phyloP scores from a whole-genome alignment of 176 grass and related monocot genomes.

The Aegilops bicornis region DNA sequence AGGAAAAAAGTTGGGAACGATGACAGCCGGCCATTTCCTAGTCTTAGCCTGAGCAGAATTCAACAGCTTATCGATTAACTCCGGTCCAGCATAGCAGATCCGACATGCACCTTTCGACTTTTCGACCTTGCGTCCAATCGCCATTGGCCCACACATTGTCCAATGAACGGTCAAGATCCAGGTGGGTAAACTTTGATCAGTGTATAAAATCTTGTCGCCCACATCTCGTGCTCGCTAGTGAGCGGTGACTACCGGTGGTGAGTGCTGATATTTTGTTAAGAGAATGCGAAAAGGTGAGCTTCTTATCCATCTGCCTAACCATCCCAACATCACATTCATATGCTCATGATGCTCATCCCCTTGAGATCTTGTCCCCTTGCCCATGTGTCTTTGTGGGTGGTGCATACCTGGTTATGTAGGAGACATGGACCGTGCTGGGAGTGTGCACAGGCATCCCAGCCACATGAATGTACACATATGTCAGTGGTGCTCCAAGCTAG shows the following conservation, averaged over 20 bases:
- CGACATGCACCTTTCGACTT: conserved; percentile 6
- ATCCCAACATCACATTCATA: conserved; percentile 27
- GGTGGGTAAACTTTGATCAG: not conserved
- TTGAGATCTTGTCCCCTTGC: conserved; percentile 28
- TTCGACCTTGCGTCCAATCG: not conserved
- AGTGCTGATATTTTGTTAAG: conserved; percentile 7
- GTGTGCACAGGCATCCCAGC: conserved; percentile 19
- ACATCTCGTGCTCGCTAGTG: not conserved
- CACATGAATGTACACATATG: conserved; percentile 10
- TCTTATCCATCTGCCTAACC: conserved; percentile 30
- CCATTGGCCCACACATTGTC: not conserved
- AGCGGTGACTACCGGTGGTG: conserved; percentile 6
- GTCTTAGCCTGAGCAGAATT: conserved; percentile 11
- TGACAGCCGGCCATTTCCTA: conserved; percentile 30
- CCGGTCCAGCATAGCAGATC: conserved; percentile 10
- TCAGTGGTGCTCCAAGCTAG: conserved; percentile 5
- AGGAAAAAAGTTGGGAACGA: conserved; percentile 25
- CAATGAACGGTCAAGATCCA: conserved; percentile 21
- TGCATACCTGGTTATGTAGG: conserved; percentile 35
- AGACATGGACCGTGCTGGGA: not conserved
- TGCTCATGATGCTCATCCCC: conserved; percentile 24
- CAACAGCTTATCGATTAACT: conserved; percentile 24
- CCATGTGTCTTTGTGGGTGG: not conserved
- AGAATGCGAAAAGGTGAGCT: conserved; percentile 23
- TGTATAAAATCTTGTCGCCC: conserved; percentile 28